Evolutionary conservation across 179 eudicot genomes (phyloP).

Genomic region (Spergularia azorica): DNA sequence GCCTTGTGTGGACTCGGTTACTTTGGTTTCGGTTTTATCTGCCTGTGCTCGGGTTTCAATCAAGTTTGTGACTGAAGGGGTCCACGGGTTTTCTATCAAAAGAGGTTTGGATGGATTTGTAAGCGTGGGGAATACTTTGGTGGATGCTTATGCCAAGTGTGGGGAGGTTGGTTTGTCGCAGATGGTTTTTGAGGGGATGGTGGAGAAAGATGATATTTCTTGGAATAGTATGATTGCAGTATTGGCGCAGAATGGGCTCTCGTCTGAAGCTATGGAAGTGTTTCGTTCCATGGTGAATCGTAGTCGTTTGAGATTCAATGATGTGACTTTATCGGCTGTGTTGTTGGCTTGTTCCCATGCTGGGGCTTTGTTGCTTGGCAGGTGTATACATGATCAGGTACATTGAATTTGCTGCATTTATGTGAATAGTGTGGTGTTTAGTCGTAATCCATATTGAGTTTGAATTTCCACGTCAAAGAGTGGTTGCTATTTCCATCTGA

Average conservation of each 20-base stretch:
- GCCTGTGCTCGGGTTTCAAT: conserved; percentile 54
- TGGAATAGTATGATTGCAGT: conserved; percentile 70
- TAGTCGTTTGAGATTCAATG: conserved; percentile 42
- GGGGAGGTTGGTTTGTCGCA: conserved; percentile 53
- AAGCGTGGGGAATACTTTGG: conserved; percentile 58
- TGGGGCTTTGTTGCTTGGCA: conserved; percentile 59
- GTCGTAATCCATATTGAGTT: neutral
- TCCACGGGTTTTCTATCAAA: conserved; percentile 59
- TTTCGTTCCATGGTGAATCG: conserved; percentile 52
- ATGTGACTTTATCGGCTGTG: conserved; percentile 60
- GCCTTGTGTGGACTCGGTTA: conserved; percentile 44
- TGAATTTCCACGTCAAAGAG: neutral
- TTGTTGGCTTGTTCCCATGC: conserved; percentile 73
- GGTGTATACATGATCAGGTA: conserved; percentile 68
- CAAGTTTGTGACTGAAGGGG: conserved; percentile 40
- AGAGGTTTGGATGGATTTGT: conserved; percentile 47
- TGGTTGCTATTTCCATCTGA: neutral
- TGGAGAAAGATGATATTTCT: conserved; percentile 52
- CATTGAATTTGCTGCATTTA: neutral
- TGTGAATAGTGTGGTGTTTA: neutral
- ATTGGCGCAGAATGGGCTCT: conserved; percentile 59
- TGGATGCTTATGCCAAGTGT: conserved; percentile 72
- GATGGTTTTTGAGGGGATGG: conserved; percentile 60
- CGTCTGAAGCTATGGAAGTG: conserved; percentile 53
- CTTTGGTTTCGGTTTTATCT: conserved; percentile 56